Percentiles rank a stretch among this genome's conserved stretches.
Evolutionary conservation across 169 alveolate species (phyloP).

Genomic region (Cryptosporidium viatorum): DNA sequence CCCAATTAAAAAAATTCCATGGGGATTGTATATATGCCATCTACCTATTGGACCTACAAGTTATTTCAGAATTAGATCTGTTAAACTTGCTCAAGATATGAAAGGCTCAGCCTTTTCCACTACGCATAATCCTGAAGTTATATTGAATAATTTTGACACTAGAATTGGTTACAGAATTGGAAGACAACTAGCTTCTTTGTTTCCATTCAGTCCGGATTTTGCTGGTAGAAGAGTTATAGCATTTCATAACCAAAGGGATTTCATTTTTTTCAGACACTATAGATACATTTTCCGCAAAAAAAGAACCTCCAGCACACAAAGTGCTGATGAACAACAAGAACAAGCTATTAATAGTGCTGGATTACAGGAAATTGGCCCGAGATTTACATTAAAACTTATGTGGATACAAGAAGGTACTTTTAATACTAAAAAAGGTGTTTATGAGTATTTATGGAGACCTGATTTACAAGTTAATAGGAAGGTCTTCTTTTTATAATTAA

Average conservation of each 20-base stretch:
- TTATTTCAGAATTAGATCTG: slow-evolving; percentile 89
- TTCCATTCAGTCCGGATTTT: slow-evolving; percentile 96
- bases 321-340: slow-evolving; percentile 68
- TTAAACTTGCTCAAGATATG: slow-evolving; percentile 87
- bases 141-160: slow-evolving; percentile 95
- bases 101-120: slow-evolving; percentile 90
- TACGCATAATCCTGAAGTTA: slow-evolving; percentile 95
- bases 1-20: slow-evolving; percentile 90
- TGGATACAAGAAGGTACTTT: slow-evolving; percentile 92
- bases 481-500: slow-evolving; percentile 84
- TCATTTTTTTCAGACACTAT: slow-evolving; percentile 98
- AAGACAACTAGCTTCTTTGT: slow-evolving; percentile 95
- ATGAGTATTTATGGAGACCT: slow-evolving; percentile 92
- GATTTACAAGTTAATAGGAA: slow-evolving; percentile 93
- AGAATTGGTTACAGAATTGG: slow-evolving; percentile 97
- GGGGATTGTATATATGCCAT: slow-evolving; percentile 87
- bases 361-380: slow-evolving; percentile 98
- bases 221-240: slow-evolving; percentile 96
- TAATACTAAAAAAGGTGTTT: slow-evolving; percentile 86
- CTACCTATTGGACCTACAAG: slow-evolving; percentile 96
- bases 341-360: slow-evolving; percentile 88
- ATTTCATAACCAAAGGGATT: slow-evolving; percentile 98
- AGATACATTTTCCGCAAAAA: slow-evolving; percentile 88
- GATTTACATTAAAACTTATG: slow-evolving; percentile 95
- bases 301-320: neutral